phyloP scores from a whole-genome alignment of 202 grass and related monocot genomes.

The Zoysia matrella region DNA sequence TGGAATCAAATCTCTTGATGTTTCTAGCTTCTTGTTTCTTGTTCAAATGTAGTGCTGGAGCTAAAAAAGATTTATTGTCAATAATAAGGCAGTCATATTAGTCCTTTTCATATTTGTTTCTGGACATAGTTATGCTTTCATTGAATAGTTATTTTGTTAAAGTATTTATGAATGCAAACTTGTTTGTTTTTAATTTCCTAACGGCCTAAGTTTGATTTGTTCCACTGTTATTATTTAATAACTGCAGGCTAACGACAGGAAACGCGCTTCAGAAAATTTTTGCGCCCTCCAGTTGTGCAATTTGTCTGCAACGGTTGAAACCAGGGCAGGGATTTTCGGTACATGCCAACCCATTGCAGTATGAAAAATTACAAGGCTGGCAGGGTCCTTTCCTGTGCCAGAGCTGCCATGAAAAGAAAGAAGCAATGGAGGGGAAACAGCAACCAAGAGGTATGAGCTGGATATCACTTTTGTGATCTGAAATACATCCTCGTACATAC shows the following conservation, averaged over 20 bases:
- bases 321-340: slow-evolving; percentile 73
- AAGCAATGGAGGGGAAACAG: slow-evolving; percentile 92
- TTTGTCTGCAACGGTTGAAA: slow-evolving; percentile 74
- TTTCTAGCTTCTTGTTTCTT: no score
- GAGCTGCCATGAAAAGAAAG: slow-evolving; percentile 82
- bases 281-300: slow-evolving; percentile 74
- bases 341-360: slow-evolving; percentile 60
- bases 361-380: slow-evolving; percentile 77
- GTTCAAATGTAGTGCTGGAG: no score
- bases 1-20: no score
- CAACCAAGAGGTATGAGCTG: slow-evolving; percentile 51
- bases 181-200: not conserved
- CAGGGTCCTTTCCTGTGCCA: slow-evolving; percentile 89
- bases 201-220: slow-evolving; percentile 2
- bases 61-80: no score
- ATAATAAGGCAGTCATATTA: no score
- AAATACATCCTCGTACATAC: not conserved
- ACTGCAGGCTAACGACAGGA: slow-evolving; percentile 75
- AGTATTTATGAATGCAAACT: no score
- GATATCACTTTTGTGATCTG: slow-evolving; percentile 7
- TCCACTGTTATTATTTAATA: slow-evolving; percentile 3
- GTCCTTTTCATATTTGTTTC: no score
- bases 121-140: no score
- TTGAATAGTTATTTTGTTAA: no score
- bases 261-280: slow-evolving; percentile 81